phyloP scores from a whole-genome alignment of 2,329 filamentous ascomycete genomes.

The Trichoderma sp. region DNA sequence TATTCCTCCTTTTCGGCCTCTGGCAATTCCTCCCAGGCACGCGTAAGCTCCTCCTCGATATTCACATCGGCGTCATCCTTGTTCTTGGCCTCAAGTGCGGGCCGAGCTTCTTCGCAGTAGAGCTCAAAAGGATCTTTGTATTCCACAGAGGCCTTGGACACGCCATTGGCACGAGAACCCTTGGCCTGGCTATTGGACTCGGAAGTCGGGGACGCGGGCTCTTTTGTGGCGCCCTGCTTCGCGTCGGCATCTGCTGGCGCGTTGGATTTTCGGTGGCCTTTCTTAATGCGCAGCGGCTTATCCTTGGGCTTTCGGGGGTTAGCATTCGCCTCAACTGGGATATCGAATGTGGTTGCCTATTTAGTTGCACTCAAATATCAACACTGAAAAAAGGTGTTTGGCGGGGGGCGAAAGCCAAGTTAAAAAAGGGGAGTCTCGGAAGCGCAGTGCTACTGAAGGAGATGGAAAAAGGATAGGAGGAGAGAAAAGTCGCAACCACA shows the following conservation, averaged over 20 bases:
- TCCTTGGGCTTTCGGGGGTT: slow-evolving; percentile 66
- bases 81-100: slow-evolving; percentile 47
- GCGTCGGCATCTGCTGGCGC: slow-evolving; percentile 48
- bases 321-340: slow-evolving; percentile 39
- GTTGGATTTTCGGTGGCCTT: slow-evolving; percentile 66
- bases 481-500: slow-evolving; percentile 17
- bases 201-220: slow-evolving; percentile 52
- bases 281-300: slow-evolving; percentile 74
- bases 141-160: slow-evolving; percentile 44
- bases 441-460: not conserved
- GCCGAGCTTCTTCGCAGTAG: slow-evolving; percentile 54
- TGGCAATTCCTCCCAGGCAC: slow-evolving; percentile 56
- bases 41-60: slow-evolving; percentile 58
- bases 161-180: slow-evolving; percentile 43
- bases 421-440: slow-evolving; percentile 6
- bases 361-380: slow-evolving; percentile 39
- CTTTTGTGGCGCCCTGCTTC: slow-evolving; percentile 48
- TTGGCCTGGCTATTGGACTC: slow-evolving; percentile 47
- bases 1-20: slow-evolving; percentile 53
- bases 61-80: slow-evolving; percentile 43
- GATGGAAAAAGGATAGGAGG: not conserved
- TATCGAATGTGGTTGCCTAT: slow-evolving; percentile 38
- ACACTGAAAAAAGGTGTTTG: slow-evolving; percentile 32
- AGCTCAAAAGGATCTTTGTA: slow-evolving; percentile 56
- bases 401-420: slow-evolving; percentile 3